Percentiles rank a stretch among this genome's conserved stretches.
Evolutionary conservation across 148 eudicot species (phyloP).

Genomic region (Persicaria tinctoria): DNA sequence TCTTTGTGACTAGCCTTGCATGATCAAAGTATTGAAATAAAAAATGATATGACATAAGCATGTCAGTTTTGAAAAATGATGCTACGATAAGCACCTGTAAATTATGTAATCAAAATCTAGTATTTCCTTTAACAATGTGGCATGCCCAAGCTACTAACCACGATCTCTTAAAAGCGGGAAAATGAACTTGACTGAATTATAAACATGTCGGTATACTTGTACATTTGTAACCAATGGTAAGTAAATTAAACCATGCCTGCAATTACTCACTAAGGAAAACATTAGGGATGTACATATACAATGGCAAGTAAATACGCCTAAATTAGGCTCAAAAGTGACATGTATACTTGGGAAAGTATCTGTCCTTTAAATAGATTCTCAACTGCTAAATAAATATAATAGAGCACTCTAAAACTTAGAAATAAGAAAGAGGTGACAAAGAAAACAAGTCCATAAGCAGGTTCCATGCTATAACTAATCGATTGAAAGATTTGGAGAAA

Average conservation of each 20-base stretch:
- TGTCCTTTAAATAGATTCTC: too few relatives aligned
- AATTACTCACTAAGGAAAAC: constrained; percentile 14
- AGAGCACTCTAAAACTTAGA: too few relatives aligned
- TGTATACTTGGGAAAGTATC: too few relatives aligned
- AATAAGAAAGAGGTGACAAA: too few relatives aligned
- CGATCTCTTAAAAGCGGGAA: too few relatives aligned
- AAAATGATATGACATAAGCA: not conserved
- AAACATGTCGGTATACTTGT: constrained; percentile 44
- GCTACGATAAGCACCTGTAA: not conserved
- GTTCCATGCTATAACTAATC: too few relatives aligned
- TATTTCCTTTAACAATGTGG: not conserved
- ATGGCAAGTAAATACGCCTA: too few relatives aligned
- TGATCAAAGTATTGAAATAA: constrained; percentile 75
- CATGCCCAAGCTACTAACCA: not conserved
- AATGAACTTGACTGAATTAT: not conserved
- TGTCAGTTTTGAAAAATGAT: not conserved
- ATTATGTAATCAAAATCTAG: not conserved
- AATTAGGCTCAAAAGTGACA: too few relatives aligned
- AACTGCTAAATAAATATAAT: too few relatives aligned
- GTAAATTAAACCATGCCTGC: constrained; percentile 80
- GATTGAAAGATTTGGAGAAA: too few relatives aligned
- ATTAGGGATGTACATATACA: constrained; percentile 19
- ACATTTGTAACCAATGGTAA: constrained; percentile 98
- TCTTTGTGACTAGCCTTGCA: constrained; percentile 92
- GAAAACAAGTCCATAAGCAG: too few relatives aligned